Conservation (phyloP, 1,284 basidiomycete species). For the Porogramme epimiltina region DNA sequence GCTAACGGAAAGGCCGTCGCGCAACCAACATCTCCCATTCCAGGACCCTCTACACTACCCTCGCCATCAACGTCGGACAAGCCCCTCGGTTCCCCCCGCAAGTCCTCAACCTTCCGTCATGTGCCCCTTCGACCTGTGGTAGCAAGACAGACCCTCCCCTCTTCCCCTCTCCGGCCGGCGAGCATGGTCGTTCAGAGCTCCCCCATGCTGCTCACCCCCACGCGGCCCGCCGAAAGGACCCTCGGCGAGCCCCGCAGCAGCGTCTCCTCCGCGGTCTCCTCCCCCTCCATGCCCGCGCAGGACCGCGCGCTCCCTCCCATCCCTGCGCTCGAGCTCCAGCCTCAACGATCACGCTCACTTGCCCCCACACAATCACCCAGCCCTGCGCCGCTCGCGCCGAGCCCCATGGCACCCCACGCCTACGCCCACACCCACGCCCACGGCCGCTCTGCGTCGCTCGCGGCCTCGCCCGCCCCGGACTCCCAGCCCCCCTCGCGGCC, state of each 20-base stretch:
- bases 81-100: conserved; percentile 36
- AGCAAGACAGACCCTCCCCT: conserved; percentile 34
- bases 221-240: conserved; percentile 22
- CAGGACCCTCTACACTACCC: conserved; percentile 23
- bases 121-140: conserved; percentile 46
- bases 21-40: conserved; percentile 15
- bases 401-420: conserved; percentile 6
- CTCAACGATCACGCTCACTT: conserved; percentile 10
- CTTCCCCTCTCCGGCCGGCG: conserved; percentile 44
- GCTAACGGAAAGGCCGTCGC: conserved; percentile 15
- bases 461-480: conserved; percentile 7
- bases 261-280: conserved; percentile 22
- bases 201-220: conserved; percentile 19
- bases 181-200: conserved; percentile 28
- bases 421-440: conserved; percentile 1
- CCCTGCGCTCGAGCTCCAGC: conserved; percentile 22
- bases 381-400: conserved; percentile 9
- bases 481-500: conserved; percentile 11
- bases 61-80: conserved; percentile 20
- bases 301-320: conserved; percentile 27
- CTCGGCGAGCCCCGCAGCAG: conserved; percentile 23
- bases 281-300: conserved; percentile 20
- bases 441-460: conserved; percentile 17
- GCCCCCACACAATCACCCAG: conserved; percentile 4
- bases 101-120: conserved; percentile 61